Base-by-base conservation (phyloP, 768 basidiomycete genomes). In the Termitomyces sp. region DNA sequence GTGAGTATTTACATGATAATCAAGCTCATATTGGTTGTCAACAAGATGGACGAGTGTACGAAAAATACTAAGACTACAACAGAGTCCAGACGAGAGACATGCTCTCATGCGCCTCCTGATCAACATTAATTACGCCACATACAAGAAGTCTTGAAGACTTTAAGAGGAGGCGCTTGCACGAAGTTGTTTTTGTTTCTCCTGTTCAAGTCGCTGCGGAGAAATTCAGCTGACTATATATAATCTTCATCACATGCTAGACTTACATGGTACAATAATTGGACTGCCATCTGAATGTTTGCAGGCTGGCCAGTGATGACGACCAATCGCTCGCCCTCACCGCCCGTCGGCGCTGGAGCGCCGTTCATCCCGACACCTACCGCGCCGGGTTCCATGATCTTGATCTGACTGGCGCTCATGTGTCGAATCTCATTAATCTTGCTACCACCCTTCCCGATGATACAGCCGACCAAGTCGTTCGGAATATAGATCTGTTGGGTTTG, bases 401-500 rank as follows among this genome's bases (percentile, higher is more conserved):
- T 98, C 66, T 94, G 88, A 70, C 94, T 96, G 28, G 89, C 89
- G 61, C 92, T 95, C 83, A 93, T 89, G 62, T 93, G 86, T 62
- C 97, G 82, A 61, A 99, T 97, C 74, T 99, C 97, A 66, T 98
- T 98, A 77, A 99, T 99, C 75, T 98, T 99, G 68, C 88, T 86
- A 10, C 97, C 97, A 19, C 92, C 96, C 71, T 98, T 98, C 43
- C 97, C 97, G 63, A 99, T 99, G 73, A 99, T 94, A 61, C 90
- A 92, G 11, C 93, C 96, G 23, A 99, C 97, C 28, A 98, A 81
- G 66, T 97, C 93, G 67, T 98, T 98, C 7, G 97, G 97, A 61
- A 99, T 97, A 70, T 89, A 99, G 60, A 99, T 97, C 70, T 98
- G 94, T 67, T 99, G 97, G 3, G 94, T 97, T 71, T 97, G 94